Evolutionary conservation across 1,139 yeast genomes (phyloP).

Genomic region (Yarrowia galli): DNA sequence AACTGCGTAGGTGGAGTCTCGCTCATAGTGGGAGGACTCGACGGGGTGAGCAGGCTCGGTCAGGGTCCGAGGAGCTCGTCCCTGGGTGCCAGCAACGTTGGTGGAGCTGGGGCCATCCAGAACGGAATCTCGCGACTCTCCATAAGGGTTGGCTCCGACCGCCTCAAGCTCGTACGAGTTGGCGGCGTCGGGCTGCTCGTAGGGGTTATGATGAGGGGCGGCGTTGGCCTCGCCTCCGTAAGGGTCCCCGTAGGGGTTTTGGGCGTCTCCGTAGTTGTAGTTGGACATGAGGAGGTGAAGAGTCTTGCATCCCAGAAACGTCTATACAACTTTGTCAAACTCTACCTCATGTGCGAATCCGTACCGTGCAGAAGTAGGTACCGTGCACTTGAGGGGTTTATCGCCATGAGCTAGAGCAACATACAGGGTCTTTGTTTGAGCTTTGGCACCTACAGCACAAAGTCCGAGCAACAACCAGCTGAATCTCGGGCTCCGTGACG

Average conservation of each 20-base stretch:
- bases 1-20: constrained; percentile 4
- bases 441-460: neutral
- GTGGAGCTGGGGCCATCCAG: constrained; percentile 22
- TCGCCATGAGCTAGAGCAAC: neutral
- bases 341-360: constrained; percentile 23
- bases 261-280: constrained; percentile 33
- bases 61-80: constrained; percentile 3
- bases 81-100: constrained; percentile 15
- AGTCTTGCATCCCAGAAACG: neutral
- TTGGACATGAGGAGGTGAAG: constrained; percentile 29
- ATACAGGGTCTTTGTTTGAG: neutral
- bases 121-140: constrained; percentile 27
- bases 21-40: neutral
- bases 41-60: constrained; percentile 23
- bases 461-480: neutral
- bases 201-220: constrained; percentile 24
- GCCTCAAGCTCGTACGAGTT: constrained; percentile 37
- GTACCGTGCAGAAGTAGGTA: neutral
- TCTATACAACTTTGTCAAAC: constrained; percentile 8
- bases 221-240: constrained; percentile 5
- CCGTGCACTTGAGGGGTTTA: constrained; percentile 15
- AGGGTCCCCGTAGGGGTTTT: constrained; percentile 36
- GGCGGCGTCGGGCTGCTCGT: constrained; percentile 27
- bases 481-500: no score
- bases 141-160: constrained; percentile 37